Base-by-base conservation (phyloP, 345 rosid species). In the Syzygium jambos region DNA sequence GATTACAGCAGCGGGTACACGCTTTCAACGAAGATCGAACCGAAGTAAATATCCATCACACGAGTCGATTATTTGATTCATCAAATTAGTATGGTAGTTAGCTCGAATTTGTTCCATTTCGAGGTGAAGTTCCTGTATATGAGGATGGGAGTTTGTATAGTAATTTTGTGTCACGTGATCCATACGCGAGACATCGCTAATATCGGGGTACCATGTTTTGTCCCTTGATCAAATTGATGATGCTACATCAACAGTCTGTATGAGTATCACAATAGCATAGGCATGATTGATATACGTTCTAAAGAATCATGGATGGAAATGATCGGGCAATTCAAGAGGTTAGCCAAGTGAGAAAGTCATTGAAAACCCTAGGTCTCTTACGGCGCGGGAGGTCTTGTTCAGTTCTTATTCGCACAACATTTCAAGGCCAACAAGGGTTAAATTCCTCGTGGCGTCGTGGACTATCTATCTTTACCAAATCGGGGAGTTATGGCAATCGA, bases 1-100 rank as follows among this genome's bases (percentile, higher is more conserved):
- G 87, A 86, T 2, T 85, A 86, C 86, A 88, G 89, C 55, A 12
- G 65, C 11, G 61, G 34, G 19, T 85, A 52, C 41, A 17, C 27
- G 41, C n/a, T 88, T 29, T 88, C 89, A 4, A 52, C 2, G 30
- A 85, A 85, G 52, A 38, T 88, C 9, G 86, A 59, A 83, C 89
- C 89, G 10, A 88, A 88, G 83, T 88, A 86, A 63, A 78, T 23
- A 11, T 29, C 7, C 21, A 53, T 84, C 61, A 13, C 9, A 2
- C 4, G 23, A 55, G 46, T 51, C 14, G 19, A 16, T 53, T 85
- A 38, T 85, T 1, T 53, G 13, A 21, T 34, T 54, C 29, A 53
- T 68, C 1, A 34, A 9, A 34, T 68, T 34, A 17, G 22, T 9
- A 9, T 68, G 5, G 46, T 38, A 34, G 12, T 14, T 17, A 73